These are phyloP conservation scores for Kodamaea restingae DNA, from an alignment of 805 yeast species.

Conservation along the genomic window DNA sequence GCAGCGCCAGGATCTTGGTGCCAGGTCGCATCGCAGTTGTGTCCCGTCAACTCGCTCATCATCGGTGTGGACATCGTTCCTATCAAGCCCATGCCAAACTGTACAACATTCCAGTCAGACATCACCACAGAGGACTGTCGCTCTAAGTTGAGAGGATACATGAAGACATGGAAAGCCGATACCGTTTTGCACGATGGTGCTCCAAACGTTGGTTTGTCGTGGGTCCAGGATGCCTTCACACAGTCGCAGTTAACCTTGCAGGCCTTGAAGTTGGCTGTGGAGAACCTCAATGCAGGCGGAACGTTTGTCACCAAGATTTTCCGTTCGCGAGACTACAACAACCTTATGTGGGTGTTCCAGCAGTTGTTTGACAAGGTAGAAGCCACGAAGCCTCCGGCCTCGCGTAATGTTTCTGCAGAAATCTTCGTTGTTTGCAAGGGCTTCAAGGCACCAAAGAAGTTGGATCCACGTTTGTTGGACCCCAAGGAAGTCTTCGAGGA, in stretches of 20 bases:
- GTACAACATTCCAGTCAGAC: conserved; percentile 92
- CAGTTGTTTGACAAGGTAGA: conserved; percentile 95
- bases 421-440: conserved; percentile 96
- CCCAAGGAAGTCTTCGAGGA: conserved; percentile 95
- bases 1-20: conserved; percentile 99
- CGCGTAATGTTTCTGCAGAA: conserved; percentile 98
- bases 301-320: conserved; percentile 94
- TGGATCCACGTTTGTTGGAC: conserved; percentile 90
- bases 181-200: conserved; percentile 99
- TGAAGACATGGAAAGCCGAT: conserved; percentile 99
- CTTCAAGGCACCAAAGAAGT: conserved; percentile 91
- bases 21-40: conserved; percentile 91
- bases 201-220: conserved; percentile 98
- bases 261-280: conserved; percentile 91
- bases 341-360: conserved; percentile 94
- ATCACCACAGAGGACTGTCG: conserved; percentile 98
- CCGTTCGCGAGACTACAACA: conserved; percentile 98
- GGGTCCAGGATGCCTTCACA: conserved; percentile 99
- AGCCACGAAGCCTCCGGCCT: conserved; percentile 98
- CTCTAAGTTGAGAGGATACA: conserved; percentile 87
- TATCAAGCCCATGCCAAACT: conserved; percentile 92
- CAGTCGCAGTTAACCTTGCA: conserved; percentile 94
- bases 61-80: conserved; percentile 99
- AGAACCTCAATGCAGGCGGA: conserved; percentile 87
- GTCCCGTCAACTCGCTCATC: conserved; percentile 89